Conservation (phyloP, 345 rosid genomes). For the Gossypium bickii region DNA sequence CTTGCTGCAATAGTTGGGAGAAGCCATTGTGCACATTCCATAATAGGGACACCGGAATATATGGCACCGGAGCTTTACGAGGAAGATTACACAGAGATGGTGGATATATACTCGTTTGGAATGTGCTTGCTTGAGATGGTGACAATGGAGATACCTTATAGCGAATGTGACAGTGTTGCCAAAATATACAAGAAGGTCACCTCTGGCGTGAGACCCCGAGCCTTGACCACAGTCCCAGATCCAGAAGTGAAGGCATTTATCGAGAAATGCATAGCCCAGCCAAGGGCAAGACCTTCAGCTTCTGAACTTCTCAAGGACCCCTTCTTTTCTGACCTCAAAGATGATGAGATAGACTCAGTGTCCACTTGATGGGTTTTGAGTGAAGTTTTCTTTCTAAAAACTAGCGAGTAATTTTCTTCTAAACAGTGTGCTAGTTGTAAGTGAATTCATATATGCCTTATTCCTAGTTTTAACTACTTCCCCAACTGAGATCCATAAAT, state of each 20-base stretch:
- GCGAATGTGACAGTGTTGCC: slow-evolving; percentile 63
- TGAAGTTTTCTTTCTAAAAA: background rate
- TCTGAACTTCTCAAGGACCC: slow-evolving; percentile 41
- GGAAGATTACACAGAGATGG: slow-evolving; percentile 70
- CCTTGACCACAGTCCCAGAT: slow-evolving; percentile 39
- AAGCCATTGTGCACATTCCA: slow-evolving; percentile 59
- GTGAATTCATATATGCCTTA: slow-evolving; percentile 5
- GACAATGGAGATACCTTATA: slow-evolving; percentile 63
- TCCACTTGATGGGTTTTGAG: background rate
- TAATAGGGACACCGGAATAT: slow-evolving; percentile 62
- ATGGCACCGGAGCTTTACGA: slow-evolving; percentile 75
- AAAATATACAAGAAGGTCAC: slow-evolving; percentile 72
- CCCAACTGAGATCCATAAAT: slow-evolving; percentile 3
- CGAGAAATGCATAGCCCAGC: slow-evolving; percentile 55
- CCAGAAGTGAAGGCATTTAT: slow-evolving; percentile 60
- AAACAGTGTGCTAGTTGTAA: background rate
- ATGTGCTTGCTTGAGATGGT: slow-evolving; percentile 70
- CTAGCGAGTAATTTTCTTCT: background rate
- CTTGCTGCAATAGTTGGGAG: slow-evolving; percentile 58
- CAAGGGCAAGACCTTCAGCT: slow-evolving; percentile 59
- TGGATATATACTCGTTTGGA: slow-evolving; percentile 64
- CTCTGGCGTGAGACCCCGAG: slow-evolving; percentile 48
- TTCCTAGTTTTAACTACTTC: background rate
- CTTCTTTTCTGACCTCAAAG: slow-evolving; percentile 48
- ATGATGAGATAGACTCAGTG: slow-evolving; percentile 23